These are phyloP conservation scores for Heliocybe sulcata DNA, from an alignment of 1,284 basidiomycete genomes.

Conservation along the genomic window DNA sequence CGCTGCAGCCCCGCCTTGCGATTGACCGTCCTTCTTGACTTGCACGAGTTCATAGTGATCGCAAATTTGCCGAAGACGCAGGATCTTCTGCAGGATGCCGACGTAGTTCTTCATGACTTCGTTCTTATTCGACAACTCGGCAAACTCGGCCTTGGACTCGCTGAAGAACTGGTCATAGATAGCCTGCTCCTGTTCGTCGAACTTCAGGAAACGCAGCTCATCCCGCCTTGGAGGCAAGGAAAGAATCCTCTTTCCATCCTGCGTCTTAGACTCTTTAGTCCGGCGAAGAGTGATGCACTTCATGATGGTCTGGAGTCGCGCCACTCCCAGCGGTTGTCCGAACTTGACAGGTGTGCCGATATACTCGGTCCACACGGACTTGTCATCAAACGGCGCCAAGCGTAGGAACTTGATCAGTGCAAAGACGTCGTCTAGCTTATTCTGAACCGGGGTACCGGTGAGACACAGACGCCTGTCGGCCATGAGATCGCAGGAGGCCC, in stretches of 20 bases:
- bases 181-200: conserved; percentile 75
- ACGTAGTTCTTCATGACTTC: conserved; percentile 98
- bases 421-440: conserved; percentile 97
- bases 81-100: conserved; percentile 92
- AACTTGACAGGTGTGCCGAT: conserved; percentile 90
- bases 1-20: conserved; percentile 30
- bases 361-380: conserved; percentile 87
- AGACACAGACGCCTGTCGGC: conserved; percentile 91
- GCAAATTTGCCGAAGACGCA: conserved; percentile 94
- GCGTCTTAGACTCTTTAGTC: conserved; percentile 85
- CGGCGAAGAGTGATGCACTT: conserved; percentile 92
- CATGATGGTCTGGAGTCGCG: conserved; percentile 96
- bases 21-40: conserved; percentile 51
- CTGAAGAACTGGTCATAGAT: conserved; percentile 88
- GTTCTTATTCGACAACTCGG: conserved; percentile 78
- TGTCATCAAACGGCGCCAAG: conserved; percentile 89
- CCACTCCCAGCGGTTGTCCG: conserved; percentile 87
- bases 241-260: conserved; percentile 82
- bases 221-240: conserved; percentile 84
- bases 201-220: conserved; percentile 79
- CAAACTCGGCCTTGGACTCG: conserved; percentile 88
- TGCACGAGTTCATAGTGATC: conserved; percentile 92
- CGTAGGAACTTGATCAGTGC: conserved; percentile 96
- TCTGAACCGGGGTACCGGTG: conserved; percentile 98
- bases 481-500: conserved; percentile 91